phyloP scores from a whole-genome alignment of 2,329 filamentous ascomycete species.

The Arthrocladium fulminans region DNA sequence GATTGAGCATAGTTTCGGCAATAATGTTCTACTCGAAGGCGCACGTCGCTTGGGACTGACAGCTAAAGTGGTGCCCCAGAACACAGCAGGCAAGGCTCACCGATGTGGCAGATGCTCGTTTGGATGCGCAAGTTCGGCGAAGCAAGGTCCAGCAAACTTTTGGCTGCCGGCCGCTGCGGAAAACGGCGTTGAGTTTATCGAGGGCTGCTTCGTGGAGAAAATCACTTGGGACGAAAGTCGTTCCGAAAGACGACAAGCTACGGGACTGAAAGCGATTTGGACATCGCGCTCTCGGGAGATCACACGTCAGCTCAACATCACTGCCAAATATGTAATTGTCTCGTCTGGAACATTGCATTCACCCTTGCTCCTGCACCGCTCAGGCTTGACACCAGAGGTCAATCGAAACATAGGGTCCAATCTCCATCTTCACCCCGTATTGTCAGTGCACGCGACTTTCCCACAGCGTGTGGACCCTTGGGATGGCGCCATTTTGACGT shows the following conservation, averaged over 20 bases:
- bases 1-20: slow-evolving; percentile 65
- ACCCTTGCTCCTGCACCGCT: slow-evolving; percentile 66
- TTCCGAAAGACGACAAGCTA: slow-evolving; percentile 46
- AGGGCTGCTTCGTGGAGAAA: slow-evolving; percentile 66
- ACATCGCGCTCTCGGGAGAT: slow-evolving; percentile 56
- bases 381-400: slow-evolving; percentile 52
- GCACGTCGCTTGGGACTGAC: slow-evolving; percentile 63
- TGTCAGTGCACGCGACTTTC: slow-evolving; percentile 15
- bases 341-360: slow-evolving; percentile 67
- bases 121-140: slow-evolving; percentile 57
- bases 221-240: slow-evolving; percentile 55
- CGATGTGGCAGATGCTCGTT: slow-evolving; percentile 60
- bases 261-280: slow-evolving; percentile 68
- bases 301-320: slow-evolving; percentile 58
- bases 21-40: slow-evolving; percentile 65
- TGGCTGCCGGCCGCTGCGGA: slow-evolving; percentile 72
- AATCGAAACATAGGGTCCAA: slow-evolving; percentile 77
- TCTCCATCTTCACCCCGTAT: slow-evolving; percentile 68
- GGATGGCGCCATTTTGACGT: slow-evolving; percentile 64
- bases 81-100: slow-evolving; percentile 64
- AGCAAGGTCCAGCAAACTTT: slow-evolving; percentile 67
- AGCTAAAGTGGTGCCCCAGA: slow-evolving; percentile 64
- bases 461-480: slow-evolving; percentile 29
- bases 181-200: slow-evolving; percentile 71
- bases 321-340: slow-evolving; percentile 72